These are phyloP conservation scores for Ophiostoma sp. DNA, from an alignment of 2,329 filamentous ascomycete species.

Conservation along the genomic window DNA sequence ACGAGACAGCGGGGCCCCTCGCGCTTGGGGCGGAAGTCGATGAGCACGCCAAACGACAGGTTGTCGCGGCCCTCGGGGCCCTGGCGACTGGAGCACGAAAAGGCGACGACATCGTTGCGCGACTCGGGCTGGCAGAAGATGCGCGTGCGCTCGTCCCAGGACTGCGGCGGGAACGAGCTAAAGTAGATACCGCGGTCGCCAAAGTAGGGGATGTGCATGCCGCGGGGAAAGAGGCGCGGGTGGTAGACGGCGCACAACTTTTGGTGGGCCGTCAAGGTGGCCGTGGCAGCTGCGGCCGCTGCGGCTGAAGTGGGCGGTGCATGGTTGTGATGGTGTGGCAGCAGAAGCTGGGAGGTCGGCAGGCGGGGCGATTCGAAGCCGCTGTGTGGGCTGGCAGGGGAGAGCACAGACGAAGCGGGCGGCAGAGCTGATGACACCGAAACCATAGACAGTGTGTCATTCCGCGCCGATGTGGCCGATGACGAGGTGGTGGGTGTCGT, in stretches of 20 bases:
- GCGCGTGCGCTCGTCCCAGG: conserved; percentile 26
- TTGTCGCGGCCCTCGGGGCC: neutral
- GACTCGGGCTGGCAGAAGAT: conserved; percentile 26
- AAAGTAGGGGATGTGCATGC: conserved; percentile 25
- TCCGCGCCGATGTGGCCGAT: neutral
- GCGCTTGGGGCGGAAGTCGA: conserved; percentile 21
- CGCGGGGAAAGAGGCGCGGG: conserved; percentile 22
- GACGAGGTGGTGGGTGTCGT: neutral
- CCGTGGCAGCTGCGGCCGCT: neutral
- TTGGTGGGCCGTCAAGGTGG: neutral
- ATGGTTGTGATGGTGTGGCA: neutral
- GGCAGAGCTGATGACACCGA: neutral
- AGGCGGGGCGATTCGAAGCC: neutral
- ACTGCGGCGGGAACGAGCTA: neutral
- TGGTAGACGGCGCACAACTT: conserved; percentile 21
- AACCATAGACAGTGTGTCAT: neutral
- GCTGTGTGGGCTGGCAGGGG: neutral
- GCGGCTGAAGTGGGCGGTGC: neutral
- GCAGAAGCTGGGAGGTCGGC: neutral
- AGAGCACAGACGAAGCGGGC: neutral
- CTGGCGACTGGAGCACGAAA: conserved; percentile 23
- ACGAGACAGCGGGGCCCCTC: conserved; percentile 19
- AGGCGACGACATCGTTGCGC: conserved; percentile 8
- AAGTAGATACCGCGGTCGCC: conserved; percentile 19
- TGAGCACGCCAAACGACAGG: conserved; percentile 24